These are phyloP conservation scores for Halophytophthora batemanensis DNA, from an alignment of 352 stramenopile species.

Conservation along the genomic window DNA sequence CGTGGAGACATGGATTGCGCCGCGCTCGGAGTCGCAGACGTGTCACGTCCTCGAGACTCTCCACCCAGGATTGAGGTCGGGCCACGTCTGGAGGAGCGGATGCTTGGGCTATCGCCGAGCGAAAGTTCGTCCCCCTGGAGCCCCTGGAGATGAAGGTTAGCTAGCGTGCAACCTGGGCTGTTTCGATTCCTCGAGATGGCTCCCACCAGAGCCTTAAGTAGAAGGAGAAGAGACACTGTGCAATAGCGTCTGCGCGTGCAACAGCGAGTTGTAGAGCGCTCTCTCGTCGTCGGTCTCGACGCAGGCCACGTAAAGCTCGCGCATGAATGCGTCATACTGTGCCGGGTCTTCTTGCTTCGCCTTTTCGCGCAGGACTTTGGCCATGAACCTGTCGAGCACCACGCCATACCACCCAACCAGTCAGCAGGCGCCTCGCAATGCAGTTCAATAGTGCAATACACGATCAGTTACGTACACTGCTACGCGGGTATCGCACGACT, in stretches of 20 bases:
- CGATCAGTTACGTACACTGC: slow-evolving; percentile 32
- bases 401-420: not conserved
- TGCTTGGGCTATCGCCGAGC: no score
- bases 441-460: no score
- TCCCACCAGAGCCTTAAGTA: not conserved
- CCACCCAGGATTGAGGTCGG: no score
- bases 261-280: slow-evolving; percentile 31
- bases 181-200: no score
- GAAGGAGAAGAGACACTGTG: slow-evolving; percentile 7
- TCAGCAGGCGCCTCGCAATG: not conserved
- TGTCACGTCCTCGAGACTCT: no score
- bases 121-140: no score
- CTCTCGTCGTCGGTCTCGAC: slow-evolving; percentile 39
- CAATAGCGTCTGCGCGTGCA: slow-evolving; percentile 35
- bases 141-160: not conserved
- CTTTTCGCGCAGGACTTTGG: slow-evolving; percentile 28
- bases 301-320: slow-evolving; percentile 36
- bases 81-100: no score
- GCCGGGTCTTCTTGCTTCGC: slow-evolving; percentile 25
- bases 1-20: no score
- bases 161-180: no score
- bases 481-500: slow-evolving; percentile 41
- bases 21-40: no score
- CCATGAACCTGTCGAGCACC: slow-evolving; percentile 29
- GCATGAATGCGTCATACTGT: slow-evolving; percentile 33